Conservation (phyloP, 257 asterid species). For the Solanum ossicruentum region DNA sequence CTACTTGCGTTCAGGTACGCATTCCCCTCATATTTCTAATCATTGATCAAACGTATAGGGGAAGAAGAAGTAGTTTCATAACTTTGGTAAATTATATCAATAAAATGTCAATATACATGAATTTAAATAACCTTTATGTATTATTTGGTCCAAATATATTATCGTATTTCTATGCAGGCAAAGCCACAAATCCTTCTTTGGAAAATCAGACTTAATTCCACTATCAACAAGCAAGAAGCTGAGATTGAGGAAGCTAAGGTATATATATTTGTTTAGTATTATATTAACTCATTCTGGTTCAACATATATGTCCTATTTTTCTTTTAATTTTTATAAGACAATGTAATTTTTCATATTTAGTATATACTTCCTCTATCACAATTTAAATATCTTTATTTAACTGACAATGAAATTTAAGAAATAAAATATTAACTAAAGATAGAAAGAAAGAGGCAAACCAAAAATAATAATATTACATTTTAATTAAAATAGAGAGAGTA, state of each 20-base stretch:
- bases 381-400: too few relatives aligned
- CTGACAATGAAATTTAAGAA: too few relatives aligned
- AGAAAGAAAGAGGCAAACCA: too few relatives aligned
- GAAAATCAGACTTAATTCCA: constrained; percentile 68
- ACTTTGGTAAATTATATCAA: background rate
- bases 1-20: constrained; percentile 71
- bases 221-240: constrained; percentile 56
- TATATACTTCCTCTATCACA: too few relatives aligned
- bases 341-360: too few relatives aligned
- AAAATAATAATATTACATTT: background rate
- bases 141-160: too few relatives aligned
- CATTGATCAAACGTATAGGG: background rate
- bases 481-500: too few relatives aligned
- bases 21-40: background rate
- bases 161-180: constrained; percentile 30
- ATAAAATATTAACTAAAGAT: too few relatives aligned
- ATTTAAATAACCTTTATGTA: background rate
- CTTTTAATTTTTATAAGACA: too few relatives aligned
- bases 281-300: too few relatives aligned
- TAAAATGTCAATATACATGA: background rate
- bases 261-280: background rate
- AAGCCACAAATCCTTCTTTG: constrained; percentile 73
- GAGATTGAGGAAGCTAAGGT: constrained; percentile 98
- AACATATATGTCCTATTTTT: too few relatives aligned
- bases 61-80: too few relatives aligned